Evolutionary conservation across 2,329 filamentous ascomycete genomes (phyloP).

Genomic region (Penicillium sp.): DNA sequence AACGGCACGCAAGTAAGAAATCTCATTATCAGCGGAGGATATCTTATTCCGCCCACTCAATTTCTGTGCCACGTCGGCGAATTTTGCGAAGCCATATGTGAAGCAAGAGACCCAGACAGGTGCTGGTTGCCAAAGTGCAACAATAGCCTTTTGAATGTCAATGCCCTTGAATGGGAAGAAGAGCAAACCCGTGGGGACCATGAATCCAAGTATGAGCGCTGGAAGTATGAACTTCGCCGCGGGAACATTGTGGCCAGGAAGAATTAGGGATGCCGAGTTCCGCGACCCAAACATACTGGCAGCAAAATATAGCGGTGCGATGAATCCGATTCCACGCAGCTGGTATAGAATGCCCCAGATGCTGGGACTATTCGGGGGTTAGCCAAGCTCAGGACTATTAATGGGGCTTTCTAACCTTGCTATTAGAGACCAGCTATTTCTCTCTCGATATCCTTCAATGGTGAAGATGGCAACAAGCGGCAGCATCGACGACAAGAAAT

Average conservation of each 20-base stretch:
- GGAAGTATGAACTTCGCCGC: conserved; percentile 28
- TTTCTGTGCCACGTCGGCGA: neutral
- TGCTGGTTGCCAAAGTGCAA: conserved; percentile 30
- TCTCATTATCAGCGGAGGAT: neutral
- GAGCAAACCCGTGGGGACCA: conserved; percentile 29
- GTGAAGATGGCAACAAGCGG: conserved; percentile 20
- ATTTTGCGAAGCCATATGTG: conserved; percentile 16
- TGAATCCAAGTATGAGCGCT: conserved; percentile 28
- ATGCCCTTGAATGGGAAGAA: conserved; percentile 24
- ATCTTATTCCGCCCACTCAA: neutral
- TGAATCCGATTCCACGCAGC: conserved; percentile 22
- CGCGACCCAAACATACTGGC: conserved; percentile 20
- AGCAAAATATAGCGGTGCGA: conserved; percentile 31
- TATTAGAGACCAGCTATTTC: conserved; percentile 20
- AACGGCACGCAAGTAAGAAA: conserved; percentile 1
- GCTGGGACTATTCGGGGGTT: conserved; percentile 2
- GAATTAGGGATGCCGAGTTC: conserved; percentile 14
- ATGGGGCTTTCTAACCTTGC: conserved; percentile 3
- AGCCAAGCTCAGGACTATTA: neutral
- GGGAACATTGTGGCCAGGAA: conserved; percentile 17
- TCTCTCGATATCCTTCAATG: conserved; percentile 18
- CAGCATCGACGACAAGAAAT: conserved; percentile 16
- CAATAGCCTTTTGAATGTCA: conserved; percentile 18
- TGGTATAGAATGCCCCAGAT: conserved; percentile 22
- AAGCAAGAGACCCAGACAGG: conserved; percentile 27